A percentile compares a stretch with the other conserved stretches of the same genome.
Evolutionary conservation across 1,139 yeast genomes (phyloP).

Genomic region (Kurtzmaniella quercitrusa): DNA sequence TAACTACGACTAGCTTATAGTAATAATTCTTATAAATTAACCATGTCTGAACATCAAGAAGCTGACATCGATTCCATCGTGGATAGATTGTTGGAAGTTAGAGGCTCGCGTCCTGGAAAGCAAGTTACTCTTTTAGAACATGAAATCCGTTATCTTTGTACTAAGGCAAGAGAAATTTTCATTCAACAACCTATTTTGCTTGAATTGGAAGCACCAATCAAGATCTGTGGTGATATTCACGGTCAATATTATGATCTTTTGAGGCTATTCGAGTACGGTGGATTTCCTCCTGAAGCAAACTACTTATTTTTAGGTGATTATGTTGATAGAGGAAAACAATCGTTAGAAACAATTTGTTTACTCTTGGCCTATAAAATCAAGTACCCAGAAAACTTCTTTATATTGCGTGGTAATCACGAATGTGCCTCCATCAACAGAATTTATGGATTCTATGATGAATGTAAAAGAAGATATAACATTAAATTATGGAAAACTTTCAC

Average conservation of each 20-base stretch:
- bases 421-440: slow-evolving; percentile 96
- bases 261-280: slow-evolving; percentile 95
- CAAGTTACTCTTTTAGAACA: slow-evolving; percentile 91
- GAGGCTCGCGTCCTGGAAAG: slow-evolving; percentile 98
- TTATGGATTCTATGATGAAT: slow-evolving; percentile 96
- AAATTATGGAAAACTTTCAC: slow-evolving; percentile 98
- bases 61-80: slow-evolving; percentile 96
- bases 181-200: slow-evolving; percentile 94
- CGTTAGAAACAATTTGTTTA: slow-evolving; percentile 89
- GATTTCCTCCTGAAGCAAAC: slow-evolving; percentile 98
- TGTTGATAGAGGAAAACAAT: slow-evolving; percentile 97
- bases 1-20: not conserved
- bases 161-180: slow-evolving; percentile 95
- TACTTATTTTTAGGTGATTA: slow-evolving; percentile 93
- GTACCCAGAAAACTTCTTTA: slow-evolving; percentile 95
- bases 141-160: slow-evolving; percentile 92
- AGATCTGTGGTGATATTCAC: slow-evolving; percentile 92
- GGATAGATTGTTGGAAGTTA: slow-evolving; percentile 92
- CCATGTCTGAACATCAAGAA: slow-evolving; percentile 63
- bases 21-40: slow-evolving; percentile 2
- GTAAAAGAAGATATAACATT: slow-evolving; percentile 94
- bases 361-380: slow-evolving; percentile 92
- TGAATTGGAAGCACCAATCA: slow-evolving; percentile 96
- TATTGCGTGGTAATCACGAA: slow-evolving; percentile 94
- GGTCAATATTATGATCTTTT: slow-evolving; percentile 96